Conservation (phyloP, 1,139 yeast species). For the Candida sanyaensis region DNA sequence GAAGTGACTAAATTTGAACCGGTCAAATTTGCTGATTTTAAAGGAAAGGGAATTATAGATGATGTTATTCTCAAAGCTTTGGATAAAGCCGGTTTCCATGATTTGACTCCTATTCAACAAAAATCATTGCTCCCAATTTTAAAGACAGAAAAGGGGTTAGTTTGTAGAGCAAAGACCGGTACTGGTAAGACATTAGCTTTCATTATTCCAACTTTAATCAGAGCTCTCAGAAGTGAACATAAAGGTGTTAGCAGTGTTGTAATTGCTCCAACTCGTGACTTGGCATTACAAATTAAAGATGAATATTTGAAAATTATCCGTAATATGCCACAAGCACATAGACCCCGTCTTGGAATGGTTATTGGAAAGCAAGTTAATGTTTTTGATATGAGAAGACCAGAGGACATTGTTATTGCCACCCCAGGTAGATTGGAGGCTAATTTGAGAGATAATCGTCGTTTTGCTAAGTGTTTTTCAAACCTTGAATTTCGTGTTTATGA, state of each 20-base stretch:
- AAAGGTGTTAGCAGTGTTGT: slow-evolving; percentile 58
- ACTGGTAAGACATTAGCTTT: slow-evolving; percentile 94
- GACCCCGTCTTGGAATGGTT: slow-evolving; percentile 25
- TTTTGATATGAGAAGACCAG: slow-evolving; percentile 23
- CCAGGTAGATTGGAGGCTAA: slow-evolving; percentile 84
- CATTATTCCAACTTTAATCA: slow-evolving; percentile 73
- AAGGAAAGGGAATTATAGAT: slow-evolving; percentile 16
- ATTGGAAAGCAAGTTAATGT: slow-evolving; percentile 42
- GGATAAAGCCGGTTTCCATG: slow-evolving; percentile 40
- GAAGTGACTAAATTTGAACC: slow-evolving; percentile 1
- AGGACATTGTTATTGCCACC: slow-evolving; percentile 74
- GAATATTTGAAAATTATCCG: slow-evolving; percentile 54
- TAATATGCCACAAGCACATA: slow-evolving; percentile 18
- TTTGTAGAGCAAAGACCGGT: slow-evolving; percentile 92
- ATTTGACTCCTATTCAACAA: slow-evolving; percentile 79
- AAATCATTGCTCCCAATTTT: slow-evolving; percentile 69
- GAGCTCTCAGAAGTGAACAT: slow-evolving; percentile 23
- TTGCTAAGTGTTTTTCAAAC: slow-evolving; percentile 50
- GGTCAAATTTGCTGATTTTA: slow-evolving; percentile 13
- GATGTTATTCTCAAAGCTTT: slow-evolving; percentile 31
- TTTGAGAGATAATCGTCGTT: slow-evolving; percentile 41
- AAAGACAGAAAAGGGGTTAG: slow-evolving; percentile 59
- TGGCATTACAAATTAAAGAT: slow-evolving; percentile 79
- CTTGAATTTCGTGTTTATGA: slow-evolving; percentile 74
- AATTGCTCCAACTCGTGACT: slow-evolving; percentile 89